Conservation (phyloP, 768 basidiomycete genomes). For the Collybia nuda region DNA sequence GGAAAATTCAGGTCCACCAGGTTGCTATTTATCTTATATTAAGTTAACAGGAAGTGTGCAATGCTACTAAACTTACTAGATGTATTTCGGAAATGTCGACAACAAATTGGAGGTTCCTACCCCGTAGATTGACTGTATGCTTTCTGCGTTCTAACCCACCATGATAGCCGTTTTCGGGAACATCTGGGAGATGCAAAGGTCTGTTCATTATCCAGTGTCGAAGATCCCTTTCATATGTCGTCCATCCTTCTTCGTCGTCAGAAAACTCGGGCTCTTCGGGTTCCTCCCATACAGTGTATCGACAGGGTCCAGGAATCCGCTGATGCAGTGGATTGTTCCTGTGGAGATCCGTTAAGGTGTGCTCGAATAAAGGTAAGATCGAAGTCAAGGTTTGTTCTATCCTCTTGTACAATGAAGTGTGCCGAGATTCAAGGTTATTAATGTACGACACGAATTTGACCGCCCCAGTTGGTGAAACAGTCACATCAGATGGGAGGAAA, state of each 20-base stretch:
- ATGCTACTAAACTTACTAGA: constrained; percentile 32
- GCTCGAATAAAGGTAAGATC: constrained; percentile 51
- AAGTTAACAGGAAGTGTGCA: background rate
- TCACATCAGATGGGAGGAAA: constrained; percentile 44
- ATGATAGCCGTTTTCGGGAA: constrained; percentile 39
- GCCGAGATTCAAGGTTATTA: constrained; percentile 46
- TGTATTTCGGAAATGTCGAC: constrained; percentile 37
- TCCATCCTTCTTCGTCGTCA: constrained; percentile 50
- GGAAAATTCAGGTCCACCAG: constrained; percentile 28
- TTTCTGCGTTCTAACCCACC: constrained; percentile 46
- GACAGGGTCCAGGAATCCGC: constrained; percentile 40
- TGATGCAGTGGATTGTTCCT: constrained; percentile 42
- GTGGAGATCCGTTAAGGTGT: constrained; percentile 51
- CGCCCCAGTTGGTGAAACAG: constrained; percentile 26
- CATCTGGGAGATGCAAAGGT: constrained; percentile 45
- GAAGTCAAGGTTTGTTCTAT: constrained; percentile 31
- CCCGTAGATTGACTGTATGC: constrained; percentile 34
- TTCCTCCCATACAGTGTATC: constrained; percentile 46
- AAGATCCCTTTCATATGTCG: constrained; percentile 38
- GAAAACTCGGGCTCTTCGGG: constrained; percentile 48
- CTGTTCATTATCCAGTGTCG: constrained; percentile 41
- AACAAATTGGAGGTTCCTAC: constrained; percentile 41
- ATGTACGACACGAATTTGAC: constrained; percentile 47
- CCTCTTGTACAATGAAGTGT: constrained; percentile 26
- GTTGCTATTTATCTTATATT: constrained; percentile 20